Percentiles rank a stretch among this genome's conserved stretches.
These are phyloP conservation scores for Exophiala lecanii-corni DNA, from an alignment of 2,329 filamentous ascomycete genomes.

Conservation along the genomic window DNA sequence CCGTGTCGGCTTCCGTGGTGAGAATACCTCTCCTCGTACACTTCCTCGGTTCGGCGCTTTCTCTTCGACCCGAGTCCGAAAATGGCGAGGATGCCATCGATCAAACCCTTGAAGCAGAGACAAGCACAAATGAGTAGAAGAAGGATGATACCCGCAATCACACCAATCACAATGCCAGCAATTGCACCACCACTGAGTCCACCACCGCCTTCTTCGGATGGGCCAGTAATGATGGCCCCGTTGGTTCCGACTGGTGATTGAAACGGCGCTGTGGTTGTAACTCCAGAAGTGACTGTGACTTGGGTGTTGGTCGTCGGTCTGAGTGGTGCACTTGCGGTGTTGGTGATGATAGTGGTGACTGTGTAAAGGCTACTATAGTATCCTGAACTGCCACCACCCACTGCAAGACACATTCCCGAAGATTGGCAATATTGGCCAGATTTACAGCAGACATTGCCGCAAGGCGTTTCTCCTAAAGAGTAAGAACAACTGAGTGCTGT, in stretches of 20 bases:
- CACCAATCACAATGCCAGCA: constrained; percentile 49
- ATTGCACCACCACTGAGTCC: constrained; percentile 48
- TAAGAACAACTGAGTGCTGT: constrained; percentile 41
- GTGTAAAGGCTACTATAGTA: constrained; percentile 36
- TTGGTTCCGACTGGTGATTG: constrained; percentile 42
- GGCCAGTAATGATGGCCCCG: constrained; percentile 35
- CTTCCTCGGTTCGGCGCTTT: constrained; percentile 33
- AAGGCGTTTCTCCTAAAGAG: constrained; percentile 40
- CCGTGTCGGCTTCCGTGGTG: constrained; percentile 23
- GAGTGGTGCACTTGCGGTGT: constrained; percentile 35
- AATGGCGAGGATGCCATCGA: constrained; percentile 39
- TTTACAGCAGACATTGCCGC: constrained; percentile 43
- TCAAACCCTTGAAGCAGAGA: constrained; percentile 38
- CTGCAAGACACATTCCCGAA: constrained; percentile 34
- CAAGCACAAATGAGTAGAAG: constrained; percentile 43
- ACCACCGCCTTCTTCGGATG: constrained; percentile 28
- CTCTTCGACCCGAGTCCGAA: constrained; percentile 36
- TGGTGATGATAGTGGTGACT: constrained; percentile 30
- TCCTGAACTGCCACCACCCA: constrained; percentile 27
- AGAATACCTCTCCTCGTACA: constrained; percentile 34
- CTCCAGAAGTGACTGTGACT: constrained; percentile 39
- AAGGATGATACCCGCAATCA: constrained; percentile 41
- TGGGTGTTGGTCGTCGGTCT: constrained; percentile 42
- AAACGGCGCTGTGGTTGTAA: constrained; percentile 42
- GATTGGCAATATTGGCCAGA: constrained; percentile 40